phyloP scores from a whole-genome alignment of 2,329 filamentous ascomycete genomes.

The Sporothrix humicola region DNA sequence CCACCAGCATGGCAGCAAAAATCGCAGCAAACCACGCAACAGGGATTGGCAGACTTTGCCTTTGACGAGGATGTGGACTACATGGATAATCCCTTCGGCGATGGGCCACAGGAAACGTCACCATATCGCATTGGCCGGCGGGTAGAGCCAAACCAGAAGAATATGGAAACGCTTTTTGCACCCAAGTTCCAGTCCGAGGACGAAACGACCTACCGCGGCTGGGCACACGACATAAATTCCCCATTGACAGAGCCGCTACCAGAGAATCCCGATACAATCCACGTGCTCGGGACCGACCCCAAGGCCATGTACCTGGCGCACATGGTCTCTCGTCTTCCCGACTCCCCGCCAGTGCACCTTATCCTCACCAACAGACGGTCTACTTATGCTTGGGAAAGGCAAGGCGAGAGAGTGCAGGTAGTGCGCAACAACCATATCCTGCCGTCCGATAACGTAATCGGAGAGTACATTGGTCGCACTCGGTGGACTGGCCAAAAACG shows the following conservation, averaged over 20 bases:
- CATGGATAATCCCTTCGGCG: too few species aligned
- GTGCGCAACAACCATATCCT: conserved; percentile 20
- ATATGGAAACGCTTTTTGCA: too few species aligned
- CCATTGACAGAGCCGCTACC: not conserved
- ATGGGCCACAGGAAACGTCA: too few species aligned
- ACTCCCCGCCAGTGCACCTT: conserved; percentile 43
- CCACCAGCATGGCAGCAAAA: too few species aligned
- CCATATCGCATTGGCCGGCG: too few species aligned
- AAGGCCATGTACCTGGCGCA: conserved; percentile 44
- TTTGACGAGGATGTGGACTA: too few species aligned
- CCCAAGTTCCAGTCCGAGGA: too few species aligned
- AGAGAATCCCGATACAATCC: conserved; percentile 39
- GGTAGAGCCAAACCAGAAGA: too few species aligned
- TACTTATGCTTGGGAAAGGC: conserved; percentile 40
- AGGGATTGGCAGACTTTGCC: too few species aligned
- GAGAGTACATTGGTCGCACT: conserved; percentile 37
- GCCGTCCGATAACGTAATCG: conserved; percentile 36
- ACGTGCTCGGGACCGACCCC: conserved; percentile 43
- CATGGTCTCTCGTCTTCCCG: conserved; percentile 41
- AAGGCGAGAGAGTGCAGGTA: conserved; percentile 36
- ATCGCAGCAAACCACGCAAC: too few species aligned
- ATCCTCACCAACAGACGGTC: conserved; percentile 35
- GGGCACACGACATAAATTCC: too few species aligned
- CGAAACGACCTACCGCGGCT: too few species aligned
- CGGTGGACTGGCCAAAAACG: not conserved